Conservation (phyloP, 2,329 filamentous ascomycete genomes). For the Tricladium varicosporioides region DNA sequence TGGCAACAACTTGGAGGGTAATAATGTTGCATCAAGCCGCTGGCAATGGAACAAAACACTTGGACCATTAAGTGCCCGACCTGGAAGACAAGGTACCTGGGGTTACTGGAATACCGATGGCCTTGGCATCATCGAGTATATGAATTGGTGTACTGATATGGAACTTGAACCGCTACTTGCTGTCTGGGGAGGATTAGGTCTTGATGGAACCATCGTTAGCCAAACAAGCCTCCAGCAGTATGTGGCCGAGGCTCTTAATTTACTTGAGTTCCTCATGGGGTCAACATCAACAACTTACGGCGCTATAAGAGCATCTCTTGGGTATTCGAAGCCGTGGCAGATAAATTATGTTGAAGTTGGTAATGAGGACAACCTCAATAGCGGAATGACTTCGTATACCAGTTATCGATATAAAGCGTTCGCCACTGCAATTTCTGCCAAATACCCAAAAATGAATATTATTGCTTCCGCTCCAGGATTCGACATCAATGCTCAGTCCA, state of each 20-base stretch:
- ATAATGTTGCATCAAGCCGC: neutral
- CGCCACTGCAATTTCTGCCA: constrained; percentile 44
- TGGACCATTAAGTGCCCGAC: constrained; percentile 36
- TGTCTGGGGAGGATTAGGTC: constrained; percentile 46
- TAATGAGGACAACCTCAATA: constrained; percentile 42
- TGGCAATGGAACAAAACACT: constrained; percentile 41
- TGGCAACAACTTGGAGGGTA: neutral
- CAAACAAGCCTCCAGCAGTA: constrained; percentile 43
- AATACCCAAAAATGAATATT: constrained; percentile 41
- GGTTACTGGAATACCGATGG: constrained; percentile 43
- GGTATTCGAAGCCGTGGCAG: constrained; percentile 47
- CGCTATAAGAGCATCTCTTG: constrained; percentile 44
- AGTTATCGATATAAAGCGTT: constrained; percentile 45
- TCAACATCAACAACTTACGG: constrained; percentile 43
- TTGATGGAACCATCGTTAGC: constrained; percentile 37
- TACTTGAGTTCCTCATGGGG: constrained; percentile 51
- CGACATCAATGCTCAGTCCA: neutral
- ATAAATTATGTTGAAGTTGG: constrained; percentile 48
- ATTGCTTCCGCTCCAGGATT: constrained; percentile 26
- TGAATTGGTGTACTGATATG: constrained; percentile 47
- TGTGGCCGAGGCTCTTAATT: constrained; percentile 47
- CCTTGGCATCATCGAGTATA: constrained; percentile 49
- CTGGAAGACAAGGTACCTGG: constrained; percentile 43
- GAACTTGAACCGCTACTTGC: constrained; percentile 44
- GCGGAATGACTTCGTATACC: constrained; percentile 36